These are phyloP conservation scores for Pestalotiopsis sp. DNA, from an alignment of 2,329 filamentous ascomycete genomes.

Conservation along the genomic window DNA sequence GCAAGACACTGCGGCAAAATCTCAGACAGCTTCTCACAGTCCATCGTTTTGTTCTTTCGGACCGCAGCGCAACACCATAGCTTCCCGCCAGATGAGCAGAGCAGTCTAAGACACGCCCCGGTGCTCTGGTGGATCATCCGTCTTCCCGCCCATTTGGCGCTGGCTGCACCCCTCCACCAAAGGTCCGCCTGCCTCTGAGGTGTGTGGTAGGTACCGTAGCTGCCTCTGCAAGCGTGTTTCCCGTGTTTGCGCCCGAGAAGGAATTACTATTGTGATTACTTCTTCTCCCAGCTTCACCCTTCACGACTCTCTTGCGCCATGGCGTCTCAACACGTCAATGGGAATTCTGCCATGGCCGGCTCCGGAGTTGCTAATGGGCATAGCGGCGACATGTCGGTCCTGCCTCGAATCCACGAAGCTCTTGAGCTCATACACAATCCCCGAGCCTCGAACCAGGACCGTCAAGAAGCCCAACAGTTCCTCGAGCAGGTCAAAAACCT, in stretches of 20 bases:
- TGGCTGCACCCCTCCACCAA: neutral
- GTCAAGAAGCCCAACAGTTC: constrained; percentile 81
- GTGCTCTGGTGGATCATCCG: neutral
- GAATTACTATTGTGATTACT: constrained; percentile 9
- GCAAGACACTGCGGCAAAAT: neutral
- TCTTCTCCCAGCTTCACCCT: neutral
- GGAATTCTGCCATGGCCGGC: constrained; percentile 34
- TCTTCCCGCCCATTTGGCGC: neutral
- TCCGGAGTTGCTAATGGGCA: constrained; percentile 38
- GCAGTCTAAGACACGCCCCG: neutral
- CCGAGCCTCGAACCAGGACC: constrained; percentile 76
- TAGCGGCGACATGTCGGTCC: constrained; percentile 44
- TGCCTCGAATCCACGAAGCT: constrained; percentile 77
- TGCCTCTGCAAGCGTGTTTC: neutral
- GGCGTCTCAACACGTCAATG: constrained; percentile 23
- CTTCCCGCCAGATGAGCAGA: neutral
- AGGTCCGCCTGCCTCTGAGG: neutral
- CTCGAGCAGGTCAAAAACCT: constrained; percentile 77
- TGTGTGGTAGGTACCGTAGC: neutral
- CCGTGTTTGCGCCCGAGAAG: neutral
- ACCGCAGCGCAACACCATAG: neutral
- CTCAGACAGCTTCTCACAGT: neutral
- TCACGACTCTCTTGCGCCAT: constrained; percentile 3
- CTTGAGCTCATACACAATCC: constrained; percentile 87
- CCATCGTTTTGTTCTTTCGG: neutral